These are phyloP conservation scores for Arachis hypogaea DNA, from an alignment of 306 rosid genomes.

Conservation along the genomic window DNA sequence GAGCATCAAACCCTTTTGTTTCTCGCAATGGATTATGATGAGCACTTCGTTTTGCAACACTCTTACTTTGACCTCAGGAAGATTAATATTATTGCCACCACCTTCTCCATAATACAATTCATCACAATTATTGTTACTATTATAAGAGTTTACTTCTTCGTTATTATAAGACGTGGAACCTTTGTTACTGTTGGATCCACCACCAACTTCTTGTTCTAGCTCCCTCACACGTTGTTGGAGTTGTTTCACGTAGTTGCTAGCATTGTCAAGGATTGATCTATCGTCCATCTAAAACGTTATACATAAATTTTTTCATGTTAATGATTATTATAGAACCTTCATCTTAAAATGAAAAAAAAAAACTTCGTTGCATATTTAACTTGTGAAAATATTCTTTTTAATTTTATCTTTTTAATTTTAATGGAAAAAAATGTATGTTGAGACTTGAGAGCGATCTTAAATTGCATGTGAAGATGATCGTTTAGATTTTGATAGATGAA, in stretches of 20 bases:
- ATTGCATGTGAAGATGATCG: no score
- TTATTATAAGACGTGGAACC: background rate
- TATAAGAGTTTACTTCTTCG: background rate
- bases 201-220: slow-evolving; percentile 37
- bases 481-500: no score
- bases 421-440: no score
- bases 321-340: background rate
- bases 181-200: background rate
- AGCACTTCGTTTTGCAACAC: slow-evolving; percentile 37
- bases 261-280: slow-evolving; percentile 34
- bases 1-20: slow-evolving; percentile 36
- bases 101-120: background rate
- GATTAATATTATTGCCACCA: background rate
- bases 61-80: slow-evolving; percentile 39
- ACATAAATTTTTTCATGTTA: background rate
- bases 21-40: slow-evolving; percentile 43
- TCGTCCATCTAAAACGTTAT: slow-evolving; percentile 36
- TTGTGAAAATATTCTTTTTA: no score
- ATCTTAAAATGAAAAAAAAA: no score
- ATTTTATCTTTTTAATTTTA: no score
- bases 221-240: slow-evolving; percentile 46
- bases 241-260: slow-evolving; percentile 35
- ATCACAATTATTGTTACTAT: no score
- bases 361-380: no score
- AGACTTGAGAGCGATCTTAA: no score